Conservation (phyloP, 371 early-diverging fungal genomes). For the Rhizopus sp. region DNA sequence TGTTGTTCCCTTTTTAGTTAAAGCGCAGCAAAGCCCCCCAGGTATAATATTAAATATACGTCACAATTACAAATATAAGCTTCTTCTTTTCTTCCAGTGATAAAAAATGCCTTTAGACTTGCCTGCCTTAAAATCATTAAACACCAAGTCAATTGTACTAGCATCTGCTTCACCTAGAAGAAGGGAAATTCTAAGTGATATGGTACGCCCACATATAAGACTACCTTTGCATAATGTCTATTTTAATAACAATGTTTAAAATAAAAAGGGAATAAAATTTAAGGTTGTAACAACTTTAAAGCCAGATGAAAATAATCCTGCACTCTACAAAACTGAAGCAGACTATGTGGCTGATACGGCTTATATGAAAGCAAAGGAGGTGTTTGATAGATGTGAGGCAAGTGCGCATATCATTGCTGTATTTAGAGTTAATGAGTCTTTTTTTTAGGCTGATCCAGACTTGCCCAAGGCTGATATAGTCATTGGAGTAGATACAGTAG, state of each 20-base stretch:
- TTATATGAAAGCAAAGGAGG: slow-evolving; percentile 40
- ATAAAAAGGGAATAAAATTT: slow-evolving; percentile 59
- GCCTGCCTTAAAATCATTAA: slow-evolving; percentile 26
- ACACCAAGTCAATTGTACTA: slow-evolving; percentile 62
- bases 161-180: slow-evolving; percentile 86
- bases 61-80: no score
- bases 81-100: neutral
- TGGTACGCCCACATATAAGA: slow-evolving; percentile 37
- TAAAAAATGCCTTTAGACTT: slow-evolving; percentile 24
- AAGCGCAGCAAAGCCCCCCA: no score
- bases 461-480: slow-evolving; percentile 57
- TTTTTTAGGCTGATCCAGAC: slow-evolving; percentile 25
- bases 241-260: neutral
- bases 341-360: slow-evolving; percentile 46
- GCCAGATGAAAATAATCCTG: slow-evolving; percentile 39
- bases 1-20: no score
- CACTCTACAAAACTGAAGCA: slow-evolving; percentile 23
- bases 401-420: slow-evolving; percentile 3
- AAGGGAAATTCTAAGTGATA: slow-evolving; percentile 68
- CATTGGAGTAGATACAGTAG: slow-evolving; percentile 84
- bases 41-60: no score
- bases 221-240: neutral
- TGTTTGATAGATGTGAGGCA: slow-evolving; percentile 40
- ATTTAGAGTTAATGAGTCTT: neutral
- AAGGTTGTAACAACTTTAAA: slow-evolving; percentile 52